Evolutionary conservation across 768 basidiomycete species (phyloP), one percentile per base, ranked within the genome.

Genomic region (Naganishia vaughanmartiniae): DNA sequence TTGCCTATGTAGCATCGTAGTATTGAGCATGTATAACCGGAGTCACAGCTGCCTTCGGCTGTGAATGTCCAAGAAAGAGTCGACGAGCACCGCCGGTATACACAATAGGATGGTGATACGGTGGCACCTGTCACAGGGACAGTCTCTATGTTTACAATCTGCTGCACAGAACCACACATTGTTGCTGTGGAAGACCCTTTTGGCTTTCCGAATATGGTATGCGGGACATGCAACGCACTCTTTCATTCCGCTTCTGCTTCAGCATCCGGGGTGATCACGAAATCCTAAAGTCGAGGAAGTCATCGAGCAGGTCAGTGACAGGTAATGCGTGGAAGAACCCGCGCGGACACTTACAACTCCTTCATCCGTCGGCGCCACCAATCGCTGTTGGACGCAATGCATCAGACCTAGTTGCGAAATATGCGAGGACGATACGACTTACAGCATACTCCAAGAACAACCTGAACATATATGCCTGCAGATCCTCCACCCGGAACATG

Each of bases 401-500:
- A 19, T 30, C 39, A 33, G n/a, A 11, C 12, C 31, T 11, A 33
- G 42, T 21, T 63, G 21, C 48, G n/a, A 51, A 21, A 45, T 3
- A 4, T 60, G 6, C 5, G 17, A 28, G 26, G 4, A n/a, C 5
- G 26, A 42, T 4, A 28, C 56, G 54, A 74, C 79, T 74, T 66
- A 80, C 79, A 2, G 79, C 79, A 75, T 80, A 80, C 42, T 80
- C 82, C 54, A 83, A 74, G 46, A 82, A 77, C 14, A 83, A 58
- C 12, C 82, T 65, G 73, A 80, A 80, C 78, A 83, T 81, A 72
- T 81, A 83, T 24, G 81, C 80, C 55, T 81, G 76, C 17, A 79
- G 57, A 75, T 79, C 78, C 66, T 78, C 74, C 42, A 77, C 74
- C 69, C 82, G 75, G 78, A 77, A 83, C 82, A 74, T 78, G 54